A percentile compares a stretch with the other conserved stretches of the same genome.
Conservation (phyloP, 2,329 filamentous ascomycete genomes). For the Coniochaeta sp. region DNA sequence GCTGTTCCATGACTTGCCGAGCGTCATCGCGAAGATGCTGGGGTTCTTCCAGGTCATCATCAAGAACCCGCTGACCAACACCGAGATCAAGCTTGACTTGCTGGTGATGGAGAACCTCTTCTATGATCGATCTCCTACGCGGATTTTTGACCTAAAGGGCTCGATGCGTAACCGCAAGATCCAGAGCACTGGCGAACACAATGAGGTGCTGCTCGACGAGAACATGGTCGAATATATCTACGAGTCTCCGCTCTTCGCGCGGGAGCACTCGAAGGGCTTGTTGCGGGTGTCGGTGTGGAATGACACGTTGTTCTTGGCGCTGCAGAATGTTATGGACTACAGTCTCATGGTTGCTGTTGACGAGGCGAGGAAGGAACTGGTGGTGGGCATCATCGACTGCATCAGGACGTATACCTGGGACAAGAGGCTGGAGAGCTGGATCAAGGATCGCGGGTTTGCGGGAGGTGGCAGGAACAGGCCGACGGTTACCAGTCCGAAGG, state of each 20-base stretch:
- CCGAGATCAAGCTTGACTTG: slow-evolving; percentile 90
- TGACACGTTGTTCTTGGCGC: slow-evolving; percentile 88
- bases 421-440: slow-evolving; percentile 99
- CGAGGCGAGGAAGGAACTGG: slow-evolving; percentile 78
- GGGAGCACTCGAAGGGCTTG: slow-evolving; percentile 93
- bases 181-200: slow-evolving; percentile 87
- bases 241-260: slow-evolving; percentile 87
- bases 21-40: slow-evolving; percentile 98
- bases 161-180: slow-evolving; percentile 99
- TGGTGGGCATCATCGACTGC: slow-evolving; percentile 97
- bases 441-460: slow-evolving; percentile 88
- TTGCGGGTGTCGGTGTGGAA: slow-evolving; percentile 92
- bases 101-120: slow-evolving; percentile 97
- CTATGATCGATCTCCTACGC: slow-evolving; percentile 83
- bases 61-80: slow-evolving; percentile 85
- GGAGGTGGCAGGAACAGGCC: slow-evolving; percentile 73
- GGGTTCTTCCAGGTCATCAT: slow-evolving; percentile 97
- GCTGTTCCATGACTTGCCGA: slow-evolving; percentile 89
- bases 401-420: slow-evolving; percentile 99
- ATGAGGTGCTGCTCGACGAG: slow-evolving; percentile 93
- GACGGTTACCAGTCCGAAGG: slow-evolving; percentile 93
- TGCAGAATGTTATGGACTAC: slow-evolving; percentile 99
- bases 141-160: slow-evolving; percentile 93
- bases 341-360: slow-evolving; percentile 97
- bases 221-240: slow-evolving; percentile 99